phyloP scores from a whole-genome alignment of 306 rosid genomes.

The Glycine tomentella region DNA sequence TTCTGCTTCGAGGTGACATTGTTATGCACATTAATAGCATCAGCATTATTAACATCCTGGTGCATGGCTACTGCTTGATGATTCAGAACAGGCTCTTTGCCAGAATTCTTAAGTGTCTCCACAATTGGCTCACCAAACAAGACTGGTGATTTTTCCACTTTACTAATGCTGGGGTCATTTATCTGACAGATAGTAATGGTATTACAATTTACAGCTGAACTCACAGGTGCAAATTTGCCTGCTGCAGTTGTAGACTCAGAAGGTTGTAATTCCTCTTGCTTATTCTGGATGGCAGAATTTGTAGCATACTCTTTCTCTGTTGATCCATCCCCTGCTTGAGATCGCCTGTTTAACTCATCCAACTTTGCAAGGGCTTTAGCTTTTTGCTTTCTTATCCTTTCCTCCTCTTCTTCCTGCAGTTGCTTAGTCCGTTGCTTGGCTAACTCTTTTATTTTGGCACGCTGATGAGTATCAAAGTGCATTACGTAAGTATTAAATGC shows the following conservation, averaged over 20 bases:
- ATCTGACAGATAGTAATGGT: constrained; percentile 48
- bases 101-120: constrained; percentile 47
- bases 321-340: constrained; percentile 59
- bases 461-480: constrained; percentile 58
- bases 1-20: constrained; percentile 66
- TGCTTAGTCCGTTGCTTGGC: constrained; percentile 83
- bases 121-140: constrained; percentile 48
- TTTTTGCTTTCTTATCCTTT: constrained; percentile 72
- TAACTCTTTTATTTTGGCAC: constrained; percentile 70
- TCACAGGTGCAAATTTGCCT: constrained; percentile 46
- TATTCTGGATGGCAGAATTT: constrained; percentile 55
- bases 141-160: constrained; percentile 51
- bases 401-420: constrained; percentile 93
- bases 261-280: constrained; percentile 61
- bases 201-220: constrained; percentile 47
- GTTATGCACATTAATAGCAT: constrained; percentile 54
- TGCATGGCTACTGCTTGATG: constrained; percentile 55
- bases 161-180: constrained; percentile 45
- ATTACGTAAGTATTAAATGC: constrained; percentile 41
- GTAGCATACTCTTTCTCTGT: constrained; percentile 55
- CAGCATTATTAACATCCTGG: constrained; percentile 59
- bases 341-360: constrained; percentile 78
- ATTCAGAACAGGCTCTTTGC: constrained; percentile 52
- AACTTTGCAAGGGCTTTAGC: constrained; percentile 83
- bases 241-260: constrained; percentile 45